Conservation (phyloP, 2,329 filamentous ascomycete genomes). For the Aaosphaeria arxii region DNA sequence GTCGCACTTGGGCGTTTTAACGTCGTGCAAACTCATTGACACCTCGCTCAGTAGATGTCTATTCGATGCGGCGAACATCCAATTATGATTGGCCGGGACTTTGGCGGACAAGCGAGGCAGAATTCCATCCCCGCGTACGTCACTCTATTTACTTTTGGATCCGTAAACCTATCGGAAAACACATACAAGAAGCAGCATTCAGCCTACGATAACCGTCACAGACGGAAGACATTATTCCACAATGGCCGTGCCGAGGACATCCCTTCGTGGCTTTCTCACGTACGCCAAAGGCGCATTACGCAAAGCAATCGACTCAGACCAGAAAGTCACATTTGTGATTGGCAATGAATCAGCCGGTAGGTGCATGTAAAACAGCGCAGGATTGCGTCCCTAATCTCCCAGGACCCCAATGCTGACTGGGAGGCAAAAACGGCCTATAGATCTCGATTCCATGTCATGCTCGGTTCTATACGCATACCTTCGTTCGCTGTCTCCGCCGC, state of each 20-base stretch:
- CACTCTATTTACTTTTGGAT: not conserved
- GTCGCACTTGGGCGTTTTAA: too few relatives aligned
- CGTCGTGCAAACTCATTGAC: too few relatives aligned
- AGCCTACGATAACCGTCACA: constrained; percentile 5
- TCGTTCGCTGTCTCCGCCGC: constrained; percentile 55
- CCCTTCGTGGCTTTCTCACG: constrained; percentile 45
- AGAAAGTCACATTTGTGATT: constrained; percentile 49
- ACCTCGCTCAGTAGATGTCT: too few relatives aligned
- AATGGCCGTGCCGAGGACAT: constrained; percentile 45
- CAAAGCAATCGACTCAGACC: constrained; percentile 36
- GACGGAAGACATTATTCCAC: not conserved
- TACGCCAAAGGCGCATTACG: constrained; percentile 44
- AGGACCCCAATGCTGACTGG: not conserved
- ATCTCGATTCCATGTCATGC: constrained; percentile 77
- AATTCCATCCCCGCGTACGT: not conserved
- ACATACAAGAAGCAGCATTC: not conserved
- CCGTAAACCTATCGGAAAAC: too few relatives aligned
- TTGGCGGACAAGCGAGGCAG: not conserved
- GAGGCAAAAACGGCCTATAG: constrained; percentile 41
- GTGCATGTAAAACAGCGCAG: constrained; percentile 4
- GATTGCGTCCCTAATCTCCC: too few relatives aligned
- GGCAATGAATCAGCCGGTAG: constrained; percentile 53
- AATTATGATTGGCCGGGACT: too few relatives aligned
- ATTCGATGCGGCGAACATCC: too few relatives aligned
- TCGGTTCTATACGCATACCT: constrained; percentile 74